phyloP scores from a whole-genome alignment of 306 rosid genomes.

The Sophora flavescens region DNA sequence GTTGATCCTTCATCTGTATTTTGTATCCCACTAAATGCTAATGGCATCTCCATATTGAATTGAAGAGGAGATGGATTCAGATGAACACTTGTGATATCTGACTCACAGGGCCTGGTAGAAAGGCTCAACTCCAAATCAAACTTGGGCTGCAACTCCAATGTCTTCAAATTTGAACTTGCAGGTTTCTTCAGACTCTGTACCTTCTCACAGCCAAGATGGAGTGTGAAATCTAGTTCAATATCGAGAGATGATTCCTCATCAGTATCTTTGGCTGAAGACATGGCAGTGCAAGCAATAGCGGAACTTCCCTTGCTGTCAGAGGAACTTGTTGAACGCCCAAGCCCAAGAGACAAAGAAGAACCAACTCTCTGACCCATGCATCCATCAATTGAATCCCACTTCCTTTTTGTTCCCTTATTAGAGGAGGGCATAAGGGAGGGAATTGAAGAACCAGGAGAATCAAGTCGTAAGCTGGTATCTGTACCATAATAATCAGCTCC shows the following conservation, averaged over 20 bases:
- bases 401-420: constrained; percentile 79
- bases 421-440: constrained; percentile 52
- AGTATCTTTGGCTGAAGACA: constrained; percentile 87
- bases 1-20: constrained; percentile 74
- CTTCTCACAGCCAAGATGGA: constrained; percentile 78
- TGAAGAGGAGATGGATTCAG: constrained; percentile 55
- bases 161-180: constrained; percentile 52
- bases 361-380: constrained; percentile 62
- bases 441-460: constrained; percentile 68
- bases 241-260: constrained; percentile 93
- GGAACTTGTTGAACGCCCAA: constrained; percentile 79
- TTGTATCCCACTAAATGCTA: constrained; percentile 46
- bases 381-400: constrained; percentile 72
- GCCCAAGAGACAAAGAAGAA: constrained; percentile 82
- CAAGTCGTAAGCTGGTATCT: constrained; percentile 79
- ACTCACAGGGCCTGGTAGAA: constrained; percentile 74
- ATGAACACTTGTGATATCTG: constrained; percentile 70
- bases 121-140: constrained; percentile 87
- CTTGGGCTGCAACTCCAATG: constrained; percentile 59
- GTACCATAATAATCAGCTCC: constrained; percentile 54
- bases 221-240: constrained; percentile 74
- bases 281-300: constrained; percentile 79
- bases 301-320: constrained; percentile 95
- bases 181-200: constrained; percentile 60
- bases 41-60: constrained; percentile 62